Conservation (phyloP, 495 filamentous ascomycete genomes). For the Penicillium soppii region DNA sequence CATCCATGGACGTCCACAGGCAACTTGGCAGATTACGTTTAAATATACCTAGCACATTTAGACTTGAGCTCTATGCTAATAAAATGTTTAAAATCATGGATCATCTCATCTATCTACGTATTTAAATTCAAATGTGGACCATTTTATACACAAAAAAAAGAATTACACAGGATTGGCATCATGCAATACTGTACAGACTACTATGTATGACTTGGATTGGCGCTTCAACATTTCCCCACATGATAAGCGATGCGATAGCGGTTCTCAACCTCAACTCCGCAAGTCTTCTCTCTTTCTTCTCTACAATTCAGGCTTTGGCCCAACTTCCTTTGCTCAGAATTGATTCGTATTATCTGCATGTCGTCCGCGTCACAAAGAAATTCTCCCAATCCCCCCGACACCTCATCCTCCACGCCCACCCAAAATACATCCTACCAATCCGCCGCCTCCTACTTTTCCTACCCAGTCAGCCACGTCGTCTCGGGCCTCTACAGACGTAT, state of each 20-base stretch:
- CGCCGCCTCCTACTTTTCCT: conserved; percentile 52
- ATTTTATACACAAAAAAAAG: too few relatives aligned
- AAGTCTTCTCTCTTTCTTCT: not conserved
- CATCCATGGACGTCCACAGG: too few relatives aligned
- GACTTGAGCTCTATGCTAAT: too few relatives aligned
- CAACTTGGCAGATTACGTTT: too few relatives aligned
- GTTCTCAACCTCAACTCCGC: conserved; percentile 1
- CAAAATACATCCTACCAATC: conserved; percentile 31
- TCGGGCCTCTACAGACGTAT: conserved; percentile 53
- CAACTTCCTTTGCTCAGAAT: conserved; percentile 9
- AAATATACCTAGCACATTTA: too few relatives aligned
- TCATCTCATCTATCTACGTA: too few relatives aligned
- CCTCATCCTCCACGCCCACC: conserved; percentile 29
- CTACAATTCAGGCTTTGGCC: not conserved
- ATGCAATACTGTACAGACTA: not conserved
- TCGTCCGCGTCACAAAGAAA: conserved; percentile 28
- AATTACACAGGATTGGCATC: too few relatives aligned
- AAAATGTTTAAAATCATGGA: too few relatives aligned
- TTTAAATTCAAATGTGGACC: too few relatives aligned
- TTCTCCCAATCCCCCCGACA: conserved; percentile 14
- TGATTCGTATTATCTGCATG: conserved; percentile 24
- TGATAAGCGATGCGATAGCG: conserved; percentile 9
- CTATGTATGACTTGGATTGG: not conserved
- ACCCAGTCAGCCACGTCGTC: conserved; percentile 54
- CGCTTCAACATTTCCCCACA: conserved; percentile 3